A percentile compares a stretch with the other conserved stretches of the same genome.
Conservation (phyloP, 805 yeast genomes). For the Candida rishiriensis region DNA sequence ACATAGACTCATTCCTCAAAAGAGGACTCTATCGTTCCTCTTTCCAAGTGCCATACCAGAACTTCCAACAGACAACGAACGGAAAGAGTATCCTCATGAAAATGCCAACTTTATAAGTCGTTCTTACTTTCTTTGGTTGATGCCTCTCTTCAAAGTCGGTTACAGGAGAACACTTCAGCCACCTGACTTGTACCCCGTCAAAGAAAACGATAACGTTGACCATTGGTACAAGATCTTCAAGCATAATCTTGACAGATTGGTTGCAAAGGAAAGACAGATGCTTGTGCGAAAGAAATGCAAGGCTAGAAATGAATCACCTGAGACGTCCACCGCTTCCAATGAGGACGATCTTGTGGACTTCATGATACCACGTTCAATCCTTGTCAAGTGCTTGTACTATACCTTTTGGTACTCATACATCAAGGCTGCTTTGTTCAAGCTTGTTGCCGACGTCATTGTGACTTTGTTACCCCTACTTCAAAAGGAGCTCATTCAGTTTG, state of each 20-base stretch:
- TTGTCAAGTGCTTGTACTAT: neutral
- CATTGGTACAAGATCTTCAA: constrained; percentile 33
- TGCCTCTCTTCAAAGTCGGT: constrained; percentile 57
- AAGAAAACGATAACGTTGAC: constrained; percentile 38
- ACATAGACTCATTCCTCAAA: constrained; percentile 7
- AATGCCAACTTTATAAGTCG: constrained; percentile 35
- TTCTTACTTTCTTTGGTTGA: constrained; percentile 63
- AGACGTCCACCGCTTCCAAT: constrained; percentile 3
- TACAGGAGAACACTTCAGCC: constrained; percentile 66
- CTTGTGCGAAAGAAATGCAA: constrained; percentile 25
- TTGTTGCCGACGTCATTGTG: constrained; percentile 39
- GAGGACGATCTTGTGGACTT: constrained; percentile 18
- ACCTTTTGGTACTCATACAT: constrained; percentile 33
- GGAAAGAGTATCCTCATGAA: constrained; percentile 44
- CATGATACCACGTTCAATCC: neutral
- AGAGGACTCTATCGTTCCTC: constrained; percentile 44
- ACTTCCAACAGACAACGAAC: constrained; percentile 46
- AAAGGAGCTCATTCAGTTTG: constrained; percentile 56
- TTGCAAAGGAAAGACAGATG: constrained; percentile 26
- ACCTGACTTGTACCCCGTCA: constrained; percentile 50
- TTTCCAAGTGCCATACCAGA: constrained; percentile 46
- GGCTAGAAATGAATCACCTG: neutral
- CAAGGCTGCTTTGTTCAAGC: constrained; percentile 35
- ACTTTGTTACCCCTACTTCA: constrained; percentile 64
- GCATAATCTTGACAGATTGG: constrained; percentile 25